Evolutionary conservation across 768 basidiomycete species (phyloP), one percentile per base, ranked within the genome.

Genomic region (Neoboletus subvelutipes): DNA sequence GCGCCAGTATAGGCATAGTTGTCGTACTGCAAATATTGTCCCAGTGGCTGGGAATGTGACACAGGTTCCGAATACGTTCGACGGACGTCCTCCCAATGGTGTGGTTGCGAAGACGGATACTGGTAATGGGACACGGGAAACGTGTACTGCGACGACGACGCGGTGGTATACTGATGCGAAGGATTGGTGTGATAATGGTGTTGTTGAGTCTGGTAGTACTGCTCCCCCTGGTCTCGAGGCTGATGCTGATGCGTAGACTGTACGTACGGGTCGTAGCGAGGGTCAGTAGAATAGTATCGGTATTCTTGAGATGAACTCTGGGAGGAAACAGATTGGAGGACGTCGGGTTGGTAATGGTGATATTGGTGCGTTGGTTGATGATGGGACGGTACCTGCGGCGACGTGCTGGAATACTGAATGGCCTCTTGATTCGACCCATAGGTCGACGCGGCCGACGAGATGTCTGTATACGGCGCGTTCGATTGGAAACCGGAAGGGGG

Each of bases 141-240:
- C 18, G 51, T 4, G 46, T 55, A 42, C 33, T 49, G 60, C 40
- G 69, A 45, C 6, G 60, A 42, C 3, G 41, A 11, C 1, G 49
- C 12, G 43, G 56, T 3, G 17, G 54, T 1, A 31, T 56, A 53
- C 34, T 41, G 51, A 42, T 54, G 50, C 17, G 61, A 50, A 3
- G 62, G 36, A 26, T 60, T 62, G 31, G 62, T 3, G 28, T 54
- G 33, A 11, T 42, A 10, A n/a, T 48, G 45, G 8, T 55, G 57
- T n/a, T 64, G 74, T 22, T 58, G 70, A 2, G 68, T 54, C 37
- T 61, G 65, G 26, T 64, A 59, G 11, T 71, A 71, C 29, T 64
- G 61, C 26, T 45, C 58, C 31, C 61, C 69, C 20, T 52, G 61
- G 10, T 62, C 60, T 13, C 33, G 55, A 34, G 54, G 51, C 28